These are phyloP conservation scores for Fusarium xyrophilum DNA, from an alignment of 2,329 filamentous ascomycete species.

Conservation along the genomic window DNA sequence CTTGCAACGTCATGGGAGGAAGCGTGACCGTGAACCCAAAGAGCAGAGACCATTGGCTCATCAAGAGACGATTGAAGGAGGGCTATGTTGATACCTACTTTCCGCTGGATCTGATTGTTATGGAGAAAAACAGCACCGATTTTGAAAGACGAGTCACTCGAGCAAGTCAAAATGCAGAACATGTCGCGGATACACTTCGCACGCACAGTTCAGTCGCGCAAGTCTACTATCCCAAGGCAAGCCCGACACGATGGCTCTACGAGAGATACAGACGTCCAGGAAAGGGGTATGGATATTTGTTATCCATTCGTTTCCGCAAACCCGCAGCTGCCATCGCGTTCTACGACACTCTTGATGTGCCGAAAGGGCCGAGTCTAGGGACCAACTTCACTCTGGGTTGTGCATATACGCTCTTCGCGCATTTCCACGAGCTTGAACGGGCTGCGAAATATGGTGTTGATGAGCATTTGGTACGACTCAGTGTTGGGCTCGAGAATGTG, in stretches of 20 bases:
- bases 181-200: conserved; percentile 39
- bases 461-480: conserved; percentile 53
- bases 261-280: conserved; percentile 44
- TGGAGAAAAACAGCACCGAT: conserved; percentile 50
- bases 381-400: conserved; percentile 56
- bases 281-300: conserved; percentile 59
- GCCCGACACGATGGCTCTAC: conserved; percentile 45
- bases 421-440: conserved; percentile 48
- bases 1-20: conserved; percentile 60
- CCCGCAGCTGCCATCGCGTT: conserved; percentile 51
- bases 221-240: conserved; percentile 53
- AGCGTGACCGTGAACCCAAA: conserved; percentile 54
- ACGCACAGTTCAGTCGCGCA: conserved; percentile 30
- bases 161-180: conserved; percentile 40
- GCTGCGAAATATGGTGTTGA: conserved; percentile 50
- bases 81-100: conserved; percentile 38
- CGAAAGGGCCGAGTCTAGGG: conserved; percentile 59
- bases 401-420: conserved; percentile 51
- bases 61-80: conserved; percentile 39
- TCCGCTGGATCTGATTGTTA: conserved; percentile 37
- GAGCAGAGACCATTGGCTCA: conserved; percentile 44
- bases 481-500: conserved; percentile 53
- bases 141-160: conserved; percentile 47
- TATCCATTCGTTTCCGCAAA: conserved; percentile 57
- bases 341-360: conserved; percentile 55